These are phyloP conservation scores for Colletotrichum abscissum DNA, from an alignment of 2,329 filamentous ascomycete genomes.

Conservation along the genomic window DNA sequence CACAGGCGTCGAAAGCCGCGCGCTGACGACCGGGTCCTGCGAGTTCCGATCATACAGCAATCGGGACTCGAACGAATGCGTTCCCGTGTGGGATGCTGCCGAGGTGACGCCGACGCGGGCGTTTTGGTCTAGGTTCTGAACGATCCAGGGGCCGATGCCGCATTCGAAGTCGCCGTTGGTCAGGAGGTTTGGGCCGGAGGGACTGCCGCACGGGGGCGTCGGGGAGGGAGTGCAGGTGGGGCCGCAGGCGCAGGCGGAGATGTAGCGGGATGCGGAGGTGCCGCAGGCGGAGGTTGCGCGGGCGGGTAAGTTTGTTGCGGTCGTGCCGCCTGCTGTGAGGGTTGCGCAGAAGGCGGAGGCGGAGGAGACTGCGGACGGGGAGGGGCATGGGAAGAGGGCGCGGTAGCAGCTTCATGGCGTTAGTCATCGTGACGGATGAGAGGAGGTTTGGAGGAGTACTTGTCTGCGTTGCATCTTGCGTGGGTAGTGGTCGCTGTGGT, in stretches of 20 bases:
- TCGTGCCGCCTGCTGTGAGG: constrained; percentile 36
- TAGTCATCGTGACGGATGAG: background rate
- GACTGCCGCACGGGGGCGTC: constrained; percentile 3
- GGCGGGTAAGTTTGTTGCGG: constrained; percentile 37
- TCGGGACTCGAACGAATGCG: background rate
- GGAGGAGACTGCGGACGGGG: constrained; percentile 31
- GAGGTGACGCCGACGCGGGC: constrained; percentile 6
- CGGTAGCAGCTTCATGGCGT: constrained; percentile 34
- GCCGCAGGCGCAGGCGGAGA: constrained; percentile 38
- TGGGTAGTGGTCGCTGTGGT: background rate
- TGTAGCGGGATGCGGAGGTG: constrained; percentile 22
- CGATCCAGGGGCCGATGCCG: constrained; percentile 34
- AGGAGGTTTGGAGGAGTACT: background rate
- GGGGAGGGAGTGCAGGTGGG: constrained; percentile 33
- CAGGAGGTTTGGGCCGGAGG: constrained; percentile 8
- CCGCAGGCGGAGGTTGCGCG: constrained; percentile 38
- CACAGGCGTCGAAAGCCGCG: background rate
- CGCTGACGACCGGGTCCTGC: background rate
- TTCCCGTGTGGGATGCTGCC: background rate
- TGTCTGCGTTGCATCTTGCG: constrained; percentile 10
- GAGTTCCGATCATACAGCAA: background rate
- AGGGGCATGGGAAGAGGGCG: constrained; percentile 39
- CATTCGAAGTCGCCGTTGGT: constrained; percentile 26
- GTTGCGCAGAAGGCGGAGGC: constrained; percentile 38
- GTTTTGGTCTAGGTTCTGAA: constrained; percentile 34